Evolutionary conservation across 495 filamentous ascomycete genomes (phyloP).

Genomic region (Aspergillus wentii): DNA sequence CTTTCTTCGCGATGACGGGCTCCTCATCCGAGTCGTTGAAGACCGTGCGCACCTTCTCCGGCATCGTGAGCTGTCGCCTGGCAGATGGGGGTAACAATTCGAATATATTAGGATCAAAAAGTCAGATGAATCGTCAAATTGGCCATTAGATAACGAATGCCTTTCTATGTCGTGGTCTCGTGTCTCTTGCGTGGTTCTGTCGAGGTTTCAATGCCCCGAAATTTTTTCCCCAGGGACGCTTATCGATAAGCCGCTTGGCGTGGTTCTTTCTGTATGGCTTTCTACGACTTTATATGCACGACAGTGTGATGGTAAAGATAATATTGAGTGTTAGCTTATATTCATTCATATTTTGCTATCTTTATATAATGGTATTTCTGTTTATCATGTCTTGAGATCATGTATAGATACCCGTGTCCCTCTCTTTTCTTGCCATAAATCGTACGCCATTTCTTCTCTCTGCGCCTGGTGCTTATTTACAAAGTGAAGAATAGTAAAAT

Average conservation of each 20-base stretch:
- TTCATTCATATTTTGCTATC: too few relatives aligned
- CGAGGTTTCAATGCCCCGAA: conserved; percentile 15
- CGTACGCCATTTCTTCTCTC: too few relatives aligned
- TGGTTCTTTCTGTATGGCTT: not conserved
- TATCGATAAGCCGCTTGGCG: conserved; percentile 23
- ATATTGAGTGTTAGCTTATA: too few relatives aligned
- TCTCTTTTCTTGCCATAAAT: too few relatives aligned
- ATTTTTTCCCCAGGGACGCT: conserved; percentile 23
- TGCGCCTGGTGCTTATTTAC: too few relatives aligned
- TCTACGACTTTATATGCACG: too few relatives aligned
- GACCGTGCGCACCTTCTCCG: conserved; percentile 41
- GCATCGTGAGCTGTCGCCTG: conserved; percentile 34
- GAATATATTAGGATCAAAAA: not conserved
- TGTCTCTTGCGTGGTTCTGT: not conserved
- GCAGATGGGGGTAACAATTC: too few relatives aligned
- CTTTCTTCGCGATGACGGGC: conserved; percentile 4
- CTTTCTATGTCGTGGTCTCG: not conserved
- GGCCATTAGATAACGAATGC: not conserved
- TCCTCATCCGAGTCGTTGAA: conserved; percentile 28
- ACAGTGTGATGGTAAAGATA: too few relatives aligned
- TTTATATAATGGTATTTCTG: too few relatives aligned
- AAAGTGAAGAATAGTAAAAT: too few relatives aligned
- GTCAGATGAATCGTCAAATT: not conserved
- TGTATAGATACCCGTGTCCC: not conserved
- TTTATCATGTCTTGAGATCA: not conserved